phyloP scores from a whole-genome alignment of 2,329 filamentous ascomycete genomes.

The Phialophora tarda region DNA sequence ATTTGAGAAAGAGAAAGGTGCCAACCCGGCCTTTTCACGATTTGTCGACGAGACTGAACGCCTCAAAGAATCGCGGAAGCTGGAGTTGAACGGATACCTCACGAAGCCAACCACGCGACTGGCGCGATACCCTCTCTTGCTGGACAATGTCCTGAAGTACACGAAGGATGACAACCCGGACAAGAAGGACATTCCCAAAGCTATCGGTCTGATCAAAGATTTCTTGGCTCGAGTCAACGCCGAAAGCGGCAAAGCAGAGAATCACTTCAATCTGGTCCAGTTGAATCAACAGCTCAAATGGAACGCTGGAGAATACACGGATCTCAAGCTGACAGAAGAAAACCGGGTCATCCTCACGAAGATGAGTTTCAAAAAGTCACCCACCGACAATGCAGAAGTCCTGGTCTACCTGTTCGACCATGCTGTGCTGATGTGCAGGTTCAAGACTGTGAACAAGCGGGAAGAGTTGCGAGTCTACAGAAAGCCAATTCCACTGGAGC shows the following conservation, averaged over 20 bases:
- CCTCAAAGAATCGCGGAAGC: conserved; percentile 92
- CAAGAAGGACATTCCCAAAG: conserved; percentile 88
- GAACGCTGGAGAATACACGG: conserved; percentile 85
- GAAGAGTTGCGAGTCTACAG: conserved; percentile 96
- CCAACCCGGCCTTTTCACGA: conserved; percentile 81
- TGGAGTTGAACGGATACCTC: conserved; percentile 95
- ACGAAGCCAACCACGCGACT: conserved; percentile 96
- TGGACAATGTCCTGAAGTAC: conserved; percentile 91
- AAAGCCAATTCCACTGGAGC: conserved; percentile 90
- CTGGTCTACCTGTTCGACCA: conserved; percentile 97
- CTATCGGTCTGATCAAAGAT: conserved; percentile 82
- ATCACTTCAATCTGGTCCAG: conserved; percentile 92
- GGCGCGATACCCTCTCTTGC: conserved; percentile 86
- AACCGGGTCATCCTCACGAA: conserved; percentile 93
- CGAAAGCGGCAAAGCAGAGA: conserved; percentile 96
- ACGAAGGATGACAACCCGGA: conserved; percentile 89
- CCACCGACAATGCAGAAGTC: conserved; percentile 86
- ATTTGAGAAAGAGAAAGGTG: conserved; percentile 92
- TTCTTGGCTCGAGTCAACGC: conserved; percentile 87
- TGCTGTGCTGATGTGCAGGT: conserved; percentile 85
- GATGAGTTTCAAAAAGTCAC: conserved; percentile 88
- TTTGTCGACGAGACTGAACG: conserved; percentile 97
- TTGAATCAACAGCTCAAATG: conserved; percentile 92
- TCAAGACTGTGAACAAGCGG: conserved; percentile 88
- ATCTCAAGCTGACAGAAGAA: conserved; percentile 92